A percentile compares a stretch with the other conserved stretches of the same genome.
Evolutionary conservation across 108 stramenopile genomes (phyloP).

Genomic region (Skeletonema menzelii): DNA sequence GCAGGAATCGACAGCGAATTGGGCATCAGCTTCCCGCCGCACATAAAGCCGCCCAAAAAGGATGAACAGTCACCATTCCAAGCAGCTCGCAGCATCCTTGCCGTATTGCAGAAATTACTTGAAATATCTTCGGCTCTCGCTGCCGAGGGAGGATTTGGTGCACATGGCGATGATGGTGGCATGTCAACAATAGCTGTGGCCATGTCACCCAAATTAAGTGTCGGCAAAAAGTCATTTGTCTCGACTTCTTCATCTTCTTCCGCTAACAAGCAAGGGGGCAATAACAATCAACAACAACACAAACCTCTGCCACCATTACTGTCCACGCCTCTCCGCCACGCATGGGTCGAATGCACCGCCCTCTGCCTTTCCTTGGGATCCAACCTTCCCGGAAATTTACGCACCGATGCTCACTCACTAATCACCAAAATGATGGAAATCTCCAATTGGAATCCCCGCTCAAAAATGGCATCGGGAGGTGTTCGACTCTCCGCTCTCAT

Average conservation of each 20-base stretch:
- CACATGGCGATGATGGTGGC: neutral
- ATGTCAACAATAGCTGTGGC: neutral
- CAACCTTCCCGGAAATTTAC: slow-evolving; percentile 61
- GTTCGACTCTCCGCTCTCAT: slow-evolving; percentile 74
- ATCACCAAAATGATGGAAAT: slow-evolving; percentile 74
- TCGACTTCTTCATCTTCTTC: slow-evolving; percentile 5
- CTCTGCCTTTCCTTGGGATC: slow-evolving; percentile 71
- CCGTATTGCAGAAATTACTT: slow-evolving; percentile 81
- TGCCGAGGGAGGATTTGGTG: slow-evolving; percentile 7
- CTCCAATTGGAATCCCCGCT: slow-evolving; percentile 69
- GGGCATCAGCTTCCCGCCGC: neutral
- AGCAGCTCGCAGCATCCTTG: slow-evolving; percentile 78
- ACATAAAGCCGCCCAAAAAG: neutral
- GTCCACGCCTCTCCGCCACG: slow-evolving; percentile 65
- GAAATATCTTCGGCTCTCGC: slow-evolving; percentile 62
- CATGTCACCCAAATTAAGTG: neutral
- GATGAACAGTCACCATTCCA: slow-evolving; percentile 38
- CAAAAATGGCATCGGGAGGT: slow-evolving; percentile 72
- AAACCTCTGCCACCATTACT: slow-evolving; percentile 65
- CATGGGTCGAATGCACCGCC: slow-evolving; percentile 84
- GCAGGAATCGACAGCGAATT: slow-evolving; percentile 36
- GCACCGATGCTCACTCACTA: slow-evolving; percentile 66
- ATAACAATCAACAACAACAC: slow-evolving; percentile 32
- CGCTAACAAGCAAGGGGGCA: neutral
- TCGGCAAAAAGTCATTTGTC: neutral